Percentiles rank a stretch among this genome's conserved stretches.
These are phyloP conservation scores for Coccomyxa sp. DNA, from an alignment of 139 green algal species.

Conservation along the genomic window DNA sequence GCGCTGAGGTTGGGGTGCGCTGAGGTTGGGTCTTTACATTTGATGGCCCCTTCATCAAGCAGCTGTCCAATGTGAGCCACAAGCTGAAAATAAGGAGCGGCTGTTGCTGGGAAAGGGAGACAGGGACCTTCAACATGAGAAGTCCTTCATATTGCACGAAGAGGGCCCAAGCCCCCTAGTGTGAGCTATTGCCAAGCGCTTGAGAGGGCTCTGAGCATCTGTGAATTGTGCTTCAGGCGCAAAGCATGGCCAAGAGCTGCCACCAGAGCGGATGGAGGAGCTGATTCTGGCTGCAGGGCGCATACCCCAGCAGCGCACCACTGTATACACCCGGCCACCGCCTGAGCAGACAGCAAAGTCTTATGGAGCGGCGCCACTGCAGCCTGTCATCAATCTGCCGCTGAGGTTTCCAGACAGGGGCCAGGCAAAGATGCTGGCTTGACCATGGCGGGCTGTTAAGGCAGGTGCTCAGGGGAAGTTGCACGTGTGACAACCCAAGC, in stretches of 20 bases:
- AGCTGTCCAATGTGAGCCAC: no score
- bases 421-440: no score
- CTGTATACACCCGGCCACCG: conserved; percentile 50
- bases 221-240: conserved; percentile 43
- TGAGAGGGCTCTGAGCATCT: not conserved
- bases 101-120: not conserved
- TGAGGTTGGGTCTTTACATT: no score
- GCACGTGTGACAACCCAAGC: no score
- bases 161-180: not conserved
- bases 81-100: no score
- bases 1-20: no score
- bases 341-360: not conserved
- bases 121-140: not conserved
- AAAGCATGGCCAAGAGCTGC: conserved; percentile 72
- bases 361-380: not conserved
- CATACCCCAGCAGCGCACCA: conserved; percentile 63
- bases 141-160: not conserved
- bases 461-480: no score
- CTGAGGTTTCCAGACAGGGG: no score
- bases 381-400: not conserved
- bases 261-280: conserved; percentile 56
- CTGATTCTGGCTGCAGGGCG: conserved; percentile 62
- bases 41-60: no score
- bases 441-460: no score
- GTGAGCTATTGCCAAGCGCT: not conserved